Percentiles rank a stretch among this genome's conserved stretches.
phyloP scores from a whole-genome alignment of 1,139 yeast species.

The Hyphopichia fennica region DNA sequence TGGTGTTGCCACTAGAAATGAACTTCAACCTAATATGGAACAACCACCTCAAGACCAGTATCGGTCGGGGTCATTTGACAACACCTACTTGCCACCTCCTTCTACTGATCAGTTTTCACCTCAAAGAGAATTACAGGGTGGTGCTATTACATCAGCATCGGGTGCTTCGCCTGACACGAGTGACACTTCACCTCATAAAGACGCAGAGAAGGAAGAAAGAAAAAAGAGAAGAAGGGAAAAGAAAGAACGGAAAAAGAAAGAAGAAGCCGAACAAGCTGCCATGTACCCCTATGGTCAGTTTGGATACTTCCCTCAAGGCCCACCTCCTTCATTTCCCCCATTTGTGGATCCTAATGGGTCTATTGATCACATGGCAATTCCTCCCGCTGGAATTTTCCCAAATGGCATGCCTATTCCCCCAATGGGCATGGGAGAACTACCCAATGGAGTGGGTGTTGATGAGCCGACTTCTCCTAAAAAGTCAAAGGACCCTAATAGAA shows the following conservation, averaged over 20 bases:
- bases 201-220: constrained; percentile 14
- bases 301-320: constrained; percentile 15
- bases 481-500: constrained; percentile 3
- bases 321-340: constrained; percentile 9
- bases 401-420: constrained; percentile 1
- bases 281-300: constrained; percentile 4
- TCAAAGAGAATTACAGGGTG: not conserved
- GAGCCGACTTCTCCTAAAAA: constrained; percentile 3
- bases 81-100: not conserved
- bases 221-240: constrained; percentile 14
- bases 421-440: not conserved
- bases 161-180: not conserved
- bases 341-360: constrained; percentile 1
- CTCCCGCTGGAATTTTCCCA: constrained; percentile 4
- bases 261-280: constrained; percentile 13
- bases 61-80: not conserved
- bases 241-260: constrained; percentile 14
- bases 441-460: not conserved
- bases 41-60: not conserved
- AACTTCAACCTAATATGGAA: not conserved
- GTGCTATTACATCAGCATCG: not conserved
- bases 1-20: constrained; percentile 6
- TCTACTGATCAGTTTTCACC: not conserved
- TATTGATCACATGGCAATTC: constrained; percentile 2
- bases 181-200: not conserved